Conservation (phyloP, 1,284 basidiomycete genomes). For the Chalciporus piperatoides region DNA sequence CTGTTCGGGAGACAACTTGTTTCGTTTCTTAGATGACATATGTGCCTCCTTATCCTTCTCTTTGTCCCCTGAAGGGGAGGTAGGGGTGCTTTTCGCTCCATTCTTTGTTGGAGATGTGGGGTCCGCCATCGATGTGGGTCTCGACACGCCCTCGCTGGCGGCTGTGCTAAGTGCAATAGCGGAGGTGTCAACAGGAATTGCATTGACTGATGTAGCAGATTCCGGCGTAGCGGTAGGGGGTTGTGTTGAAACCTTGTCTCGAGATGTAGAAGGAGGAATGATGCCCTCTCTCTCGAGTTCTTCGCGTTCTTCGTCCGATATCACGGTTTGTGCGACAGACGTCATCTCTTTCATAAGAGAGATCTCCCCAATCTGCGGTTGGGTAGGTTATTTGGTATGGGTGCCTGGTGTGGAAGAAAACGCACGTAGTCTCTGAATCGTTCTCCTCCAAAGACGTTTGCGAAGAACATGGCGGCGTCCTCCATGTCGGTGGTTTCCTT, state of each 20-base stretch:
- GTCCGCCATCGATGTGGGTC: constrained; percentile 13
- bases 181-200: constrained; percentile 13
- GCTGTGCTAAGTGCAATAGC: constrained; percentile 19
- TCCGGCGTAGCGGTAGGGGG: constrained; percentile 28
- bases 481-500: constrained; percentile 74
- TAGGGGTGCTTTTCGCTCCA: constrained; percentile 25
- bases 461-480: constrained; percentile 88
- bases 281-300: constrained; percentile 74
- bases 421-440: constrained; percentile 82
- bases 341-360: constrained; percentile 92
- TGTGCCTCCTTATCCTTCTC: constrained; percentile 28
- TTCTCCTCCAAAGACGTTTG: constrained; percentile 89
- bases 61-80: constrained; percentile 30
- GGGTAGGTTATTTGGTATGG: constrained; percentile 1
- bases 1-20: constrained; percentile 80
- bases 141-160: constrained; percentile 21
- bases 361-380: constrained; percentile 81
- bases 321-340: constrained; percentile 71
- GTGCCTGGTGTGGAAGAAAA: constrained; percentile 13
- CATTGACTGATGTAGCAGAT: constrained; percentile 10
- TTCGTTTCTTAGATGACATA: constrained; percentile 39
- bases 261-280: constrained; percentile 24
- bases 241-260: constrained; percentile 21
- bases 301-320: constrained; percentile 88
- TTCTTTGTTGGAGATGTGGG: constrained; percentile 22